Base-by-base conservation (phyloP, 106 monocot genomes). In the Allium sativum region DNA sequence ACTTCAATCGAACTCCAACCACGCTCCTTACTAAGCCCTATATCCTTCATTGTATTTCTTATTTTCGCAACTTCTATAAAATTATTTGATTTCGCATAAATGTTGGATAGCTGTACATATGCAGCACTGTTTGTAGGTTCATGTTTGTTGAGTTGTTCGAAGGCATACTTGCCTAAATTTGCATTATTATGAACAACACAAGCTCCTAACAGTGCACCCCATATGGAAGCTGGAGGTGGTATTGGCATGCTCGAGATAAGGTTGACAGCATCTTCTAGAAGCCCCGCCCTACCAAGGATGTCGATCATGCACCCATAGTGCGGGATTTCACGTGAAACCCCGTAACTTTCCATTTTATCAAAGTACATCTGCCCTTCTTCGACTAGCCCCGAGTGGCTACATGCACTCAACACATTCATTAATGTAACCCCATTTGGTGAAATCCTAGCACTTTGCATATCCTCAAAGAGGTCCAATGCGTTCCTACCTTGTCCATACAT, bases 281-380 rank as follows among this genome's bases (percentile, higher is more conserved):
- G 63, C 9, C 86, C 86, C 13, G 86, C 78, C 21, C 86, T 68
- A 13, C 82, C 81, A 10, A 86, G 78, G 51, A 86, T 70, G 65
- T 86, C 86, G 14, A 73, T 70, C 86, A 79, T 79, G 64, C 73
- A 78, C 0, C 67, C 78, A 56, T 76, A 82, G 13, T 82, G 86
- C 62, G 78, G 78, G 6, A 55, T 40, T 6, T 64, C 43, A 1
- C 78, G 85, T 41, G 64, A 55, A 44, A 85, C 56, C 11, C 72
- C 72, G 55, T 78, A 69, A 5, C 48, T 47, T 10, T 58, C 40
- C 85, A 85, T 85, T 62, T 70, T 19, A 22, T 13, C 54, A 16
- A 85, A 70, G 42, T 62, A 81, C 9, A 44, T 10, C 9, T 58
- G 46, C 12, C 78, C 81, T 42, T 78, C 67, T 18, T 72, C 44